Evolutionary conservation across 179 eudicot genomes (phyloP), one percentile per base, ranked within the genome.

Genomic region (Sideroxylon spinosum): DNA sequence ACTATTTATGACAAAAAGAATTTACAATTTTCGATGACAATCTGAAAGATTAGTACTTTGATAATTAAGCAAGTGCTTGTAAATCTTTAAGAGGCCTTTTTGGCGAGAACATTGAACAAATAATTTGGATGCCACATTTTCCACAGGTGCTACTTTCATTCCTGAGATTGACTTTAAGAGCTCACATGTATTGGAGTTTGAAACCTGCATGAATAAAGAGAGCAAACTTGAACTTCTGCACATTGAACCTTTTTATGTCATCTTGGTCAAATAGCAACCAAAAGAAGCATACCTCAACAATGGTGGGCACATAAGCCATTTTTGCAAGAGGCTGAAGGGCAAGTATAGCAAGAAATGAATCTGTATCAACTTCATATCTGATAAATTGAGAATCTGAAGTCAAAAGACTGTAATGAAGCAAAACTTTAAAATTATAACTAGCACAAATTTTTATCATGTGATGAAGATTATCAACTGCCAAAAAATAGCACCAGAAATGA

Each of bases 101-200:
- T 96, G 99, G 78, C 98, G 90, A 78, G 99, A 96, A 89, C 99
- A 96, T 76, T 96, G 99, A 75, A 96, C 98, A 89, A 96, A 96
- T 83, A 96, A 89, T 84, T 94, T 96, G 78, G 99, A 90, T 32
- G 97, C 84, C 74, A 93, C 97, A 87, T 94, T 94, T 85, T 96
- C 97, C 76, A 96, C 96, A 13, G 99, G 94, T 81, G 85, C 90
- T 37, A 96, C 96, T 81, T 90, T 96, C 86, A 94, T 83, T 73
- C 99, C 99, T 62, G 98, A 90, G 74, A 96, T 87, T 59, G 99
- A 93, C 83, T 87, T 92, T 66, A 96, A 87, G 74, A 96, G 89
- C 85, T 94, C 97, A 78, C 94, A 91, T 50, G 99, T 92, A 75
- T 86, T 94, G 81, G 97, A 82, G 78, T 89, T 91, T 50, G 94